Conservation (phyloP, 106 monocot genomes). For the Allium fistulosum region DNA sequence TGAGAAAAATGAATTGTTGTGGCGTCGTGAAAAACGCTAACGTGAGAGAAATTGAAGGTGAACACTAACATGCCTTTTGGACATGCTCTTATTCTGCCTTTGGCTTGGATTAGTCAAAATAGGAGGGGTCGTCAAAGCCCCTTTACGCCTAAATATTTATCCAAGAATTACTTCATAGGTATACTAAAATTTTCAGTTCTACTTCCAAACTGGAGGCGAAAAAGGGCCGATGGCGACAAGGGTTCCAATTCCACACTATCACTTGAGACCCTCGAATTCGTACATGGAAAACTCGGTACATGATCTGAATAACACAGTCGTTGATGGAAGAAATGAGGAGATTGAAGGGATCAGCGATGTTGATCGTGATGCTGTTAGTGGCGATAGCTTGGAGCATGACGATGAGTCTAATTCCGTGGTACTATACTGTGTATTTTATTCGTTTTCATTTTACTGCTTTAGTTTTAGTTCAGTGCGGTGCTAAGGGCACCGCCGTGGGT, state of each 20-base stretch:
- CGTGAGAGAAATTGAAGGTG: too few relatives aligned
- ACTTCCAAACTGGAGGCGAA: background rate
- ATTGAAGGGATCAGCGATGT: slow-evolving; percentile 76
- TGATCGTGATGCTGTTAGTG: slow-evolving; percentile 66
- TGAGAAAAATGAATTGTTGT: too few relatives aligned
- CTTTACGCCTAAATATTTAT: too few relatives aligned
- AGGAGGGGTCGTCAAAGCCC: too few relatives aligned
- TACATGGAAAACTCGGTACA: slow-evolving; percentile 56
- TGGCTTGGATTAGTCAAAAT: too few relatives aligned
- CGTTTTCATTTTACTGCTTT: background rate
- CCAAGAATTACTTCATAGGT: too few relatives aligned
- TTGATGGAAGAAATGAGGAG: slow-evolving; percentile 42
- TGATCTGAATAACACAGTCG: slow-evolving; percentile 51
- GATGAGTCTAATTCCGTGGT: slow-evolving; percentile 82
- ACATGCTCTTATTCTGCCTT: too few relatives aligned
- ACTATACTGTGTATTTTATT: background rate
- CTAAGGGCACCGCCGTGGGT: too few relatives aligned
- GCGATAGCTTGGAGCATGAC: slow-evolving; percentile 68
- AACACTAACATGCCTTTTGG: too few relatives aligned
- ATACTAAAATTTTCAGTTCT: too few relatives aligned
- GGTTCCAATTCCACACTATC: slow-evolving; percentile 50
- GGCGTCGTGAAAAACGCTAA: too few relatives aligned
- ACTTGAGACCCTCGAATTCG: slow-evolving; percentile 29
- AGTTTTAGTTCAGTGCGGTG: too few relatives aligned
- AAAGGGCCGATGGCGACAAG: slow-evolving; percentile 36